phyloP scores from a whole-genome alignment of 2,329 filamentous ascomycete genomes.

The Endoconidiophora polonica region DNA sequence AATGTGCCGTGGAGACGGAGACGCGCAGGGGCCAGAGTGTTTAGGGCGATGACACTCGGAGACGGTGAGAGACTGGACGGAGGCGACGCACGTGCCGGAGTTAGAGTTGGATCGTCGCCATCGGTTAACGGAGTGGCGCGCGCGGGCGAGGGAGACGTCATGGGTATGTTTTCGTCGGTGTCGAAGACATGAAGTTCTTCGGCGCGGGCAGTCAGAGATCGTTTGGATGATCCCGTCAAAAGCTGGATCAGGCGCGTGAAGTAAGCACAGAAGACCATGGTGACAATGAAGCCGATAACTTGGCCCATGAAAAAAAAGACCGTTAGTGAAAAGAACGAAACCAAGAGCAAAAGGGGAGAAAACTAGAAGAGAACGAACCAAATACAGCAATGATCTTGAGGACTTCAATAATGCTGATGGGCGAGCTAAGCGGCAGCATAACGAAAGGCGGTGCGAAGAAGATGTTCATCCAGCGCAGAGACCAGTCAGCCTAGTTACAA shows the following conservation, averaged over 20 bases:
- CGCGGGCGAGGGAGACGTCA: conserved; percentile 19
- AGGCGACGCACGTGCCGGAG: conserved; percentile 4
- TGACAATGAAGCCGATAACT: conserved; percentile 39
- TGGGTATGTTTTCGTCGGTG: conserved; percentile 29
- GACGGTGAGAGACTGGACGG: conserved; percentile 13
- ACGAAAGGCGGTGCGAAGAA: conserved; percentile 45
- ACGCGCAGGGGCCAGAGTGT: conserved; percentile 17
- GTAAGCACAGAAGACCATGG: conserved; percentile 36
- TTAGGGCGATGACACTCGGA: conserved; percentile 14
- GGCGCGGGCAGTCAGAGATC: conserved; percentile 31
- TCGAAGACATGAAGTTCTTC: conserved; percentile 26
- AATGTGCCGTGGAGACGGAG: conserved; percentile 13
- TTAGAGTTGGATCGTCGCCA: not conserved
- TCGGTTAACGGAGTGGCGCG: not conserved
- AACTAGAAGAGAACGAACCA: conserved; percentile 23
- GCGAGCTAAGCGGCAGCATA: conserved; percentile 37
- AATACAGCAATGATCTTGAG: conserved; percentile 43
- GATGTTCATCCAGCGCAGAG: conserved; percentile 40
- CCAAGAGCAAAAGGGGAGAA: not conserved
- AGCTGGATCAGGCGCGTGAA: conserved; percentile 37
- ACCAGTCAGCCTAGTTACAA: conserved; percentile 32
- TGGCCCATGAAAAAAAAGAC: not conserved
- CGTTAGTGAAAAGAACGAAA: not conserved
- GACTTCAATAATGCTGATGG: conserved; percentile 36
- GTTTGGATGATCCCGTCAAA: conserved; percentile 33